phyloP scores from a whole-genome alignment of 768 basidiomycete species.

The Peribolospora baueri region DNA sequence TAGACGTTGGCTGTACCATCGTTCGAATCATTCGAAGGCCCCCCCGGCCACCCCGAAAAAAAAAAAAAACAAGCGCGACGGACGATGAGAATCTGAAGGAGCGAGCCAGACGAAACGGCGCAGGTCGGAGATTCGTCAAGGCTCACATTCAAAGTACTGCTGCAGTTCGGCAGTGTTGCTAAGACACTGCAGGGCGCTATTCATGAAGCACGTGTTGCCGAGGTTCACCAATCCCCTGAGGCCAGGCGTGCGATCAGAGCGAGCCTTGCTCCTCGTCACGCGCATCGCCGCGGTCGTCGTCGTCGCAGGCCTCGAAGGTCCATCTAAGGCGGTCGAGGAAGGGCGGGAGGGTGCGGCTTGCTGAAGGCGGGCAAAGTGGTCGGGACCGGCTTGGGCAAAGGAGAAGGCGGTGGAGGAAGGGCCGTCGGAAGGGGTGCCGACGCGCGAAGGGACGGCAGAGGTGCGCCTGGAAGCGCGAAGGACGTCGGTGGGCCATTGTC shows the following conservation, averaged over 20 bases:
- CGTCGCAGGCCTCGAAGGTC: neutral
- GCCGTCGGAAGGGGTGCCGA: slow-evolving; percentile 17
- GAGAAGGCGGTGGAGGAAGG: slow-evolving; percentile 17
- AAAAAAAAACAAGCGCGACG: neutral
- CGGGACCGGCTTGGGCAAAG: slow-evolving; percentile 7
- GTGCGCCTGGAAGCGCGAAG: slow-evolving; percentile 9
- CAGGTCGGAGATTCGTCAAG: no score
- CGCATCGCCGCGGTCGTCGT: slow-evolving; percentile 3
- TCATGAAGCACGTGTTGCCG: slow-evolving; percentile 58
- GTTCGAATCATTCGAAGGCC: no score
- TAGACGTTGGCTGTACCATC: slow-evolving; percentile 40
- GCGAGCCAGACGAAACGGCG: slow-evolving; percentile 6
- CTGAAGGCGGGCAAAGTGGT: slow-evolving; percentile 6
- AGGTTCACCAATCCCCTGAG: slow-evolving; percentile 74
- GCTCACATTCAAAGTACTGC: slow-evolving; percentile 69
- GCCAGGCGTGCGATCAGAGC: slow-evolving; percentile 27
- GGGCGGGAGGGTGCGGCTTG: neutral
- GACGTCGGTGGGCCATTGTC: slow-evolving; percentile 34
- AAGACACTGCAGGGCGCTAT: slow-evolving; percentile 88
- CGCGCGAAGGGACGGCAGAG: slow-evolving; percentile 9
- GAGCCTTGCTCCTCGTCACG: slow-evolving; percentile 16
- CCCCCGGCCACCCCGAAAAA: no score
- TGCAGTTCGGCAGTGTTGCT: slow-evolving; percentile 71
- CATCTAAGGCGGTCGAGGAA: neutral
- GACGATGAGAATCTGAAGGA: neutral